Base-by-base conservation (phyloP, 495 filamentous ascomycete species). In the Penicillium angulare region DNA sequence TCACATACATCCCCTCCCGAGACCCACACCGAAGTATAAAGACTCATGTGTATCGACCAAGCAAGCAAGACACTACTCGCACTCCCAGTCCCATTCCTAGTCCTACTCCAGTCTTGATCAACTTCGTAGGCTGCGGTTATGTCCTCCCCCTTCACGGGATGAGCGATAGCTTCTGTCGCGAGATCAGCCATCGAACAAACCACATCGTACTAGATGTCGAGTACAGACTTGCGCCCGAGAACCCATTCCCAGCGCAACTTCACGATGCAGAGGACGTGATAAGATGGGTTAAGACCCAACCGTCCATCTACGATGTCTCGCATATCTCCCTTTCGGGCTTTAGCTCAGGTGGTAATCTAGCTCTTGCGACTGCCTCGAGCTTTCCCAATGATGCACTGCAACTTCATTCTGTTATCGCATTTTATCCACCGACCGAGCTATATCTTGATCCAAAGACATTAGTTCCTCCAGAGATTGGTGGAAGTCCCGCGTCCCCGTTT, bases 201-300 rank as follows among this genome's bases (percentile, higher is more conserved):
- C 64, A 69, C 38, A 60, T 57, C 2, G 67, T 71, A 7, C 43
- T 73, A n/a, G 69, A 73, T 47, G 80, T 89, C 3, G 77, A 84
- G 10, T 93, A 93, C 64, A 77, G 88, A 12, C 77, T 93, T 3
- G 80, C 87, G 4, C 89, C 89, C 3, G 85, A 91, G 60, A 57
- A 84, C 49, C 78, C 86, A 2, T 91, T 90, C 60, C 87, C 87
- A 18, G 75, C 84, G 1, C 82, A 85, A 8, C 61, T 92, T 10
- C 69, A 92, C 26, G 88, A 92, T 53, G 86, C 79, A 34, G 67
- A 73, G 44, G 45, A 48, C 38, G 34, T 38, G 5, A 12, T 48
- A 1, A 39, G 27, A 20, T 48, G 31, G 20, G 33, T 48, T 9
- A 31, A 38, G 10, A 3, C 4, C 18, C 32, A 38, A 2, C 45